Percentiles rank a stretch among this genome's conserved stretches.
Conservation (phyloP, 805 yeast species). For the Yamadazyma ubonensis region DNA sequence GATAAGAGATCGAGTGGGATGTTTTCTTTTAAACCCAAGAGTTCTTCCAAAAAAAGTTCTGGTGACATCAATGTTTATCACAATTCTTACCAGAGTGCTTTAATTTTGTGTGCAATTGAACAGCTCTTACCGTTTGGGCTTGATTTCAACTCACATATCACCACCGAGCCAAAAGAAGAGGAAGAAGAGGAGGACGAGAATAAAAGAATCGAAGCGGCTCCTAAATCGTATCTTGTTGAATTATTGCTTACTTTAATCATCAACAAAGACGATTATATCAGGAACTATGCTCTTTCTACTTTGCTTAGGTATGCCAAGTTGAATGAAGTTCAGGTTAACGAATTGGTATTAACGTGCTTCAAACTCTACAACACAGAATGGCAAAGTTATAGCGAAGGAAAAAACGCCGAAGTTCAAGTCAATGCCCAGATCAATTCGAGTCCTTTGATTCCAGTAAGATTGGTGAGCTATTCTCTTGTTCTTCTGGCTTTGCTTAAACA, state of each 20-base stretch:
- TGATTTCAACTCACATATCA: constrained; percentile 26
- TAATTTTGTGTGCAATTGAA: constrained; percentile 31
- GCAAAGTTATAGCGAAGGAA: constrained; percentile 7
- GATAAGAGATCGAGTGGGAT: constrained; percentile 8
- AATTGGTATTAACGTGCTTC: constrained; percentile 32
- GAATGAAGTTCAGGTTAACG: constrained; percentile 36
- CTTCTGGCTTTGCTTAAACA: constrained; percentile 36
- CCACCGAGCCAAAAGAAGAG: constrained; percentile 12
- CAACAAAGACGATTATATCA: constrained; percentile 32
- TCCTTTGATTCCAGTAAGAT: constrained; percentile 18
- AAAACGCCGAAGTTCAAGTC: constrained; percentile 6
- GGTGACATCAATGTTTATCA: constrained; percentile 24
- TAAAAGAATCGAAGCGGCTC: constrained; percentile 21
- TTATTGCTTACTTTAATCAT: constrained; percentile 31
- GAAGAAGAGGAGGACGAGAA: constrained; percentile 17
- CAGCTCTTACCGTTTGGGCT: constrained; percentile 36
- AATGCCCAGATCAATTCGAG: constrained; percentile 13
- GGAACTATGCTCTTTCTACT: constrained; percentile 35
- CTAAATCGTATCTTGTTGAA: constrained; percentile 27
- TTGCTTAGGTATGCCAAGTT: constrained; percentile 28
- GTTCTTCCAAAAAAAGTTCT: constrained; percentile 23
- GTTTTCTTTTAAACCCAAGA: constrained; percentile 9
- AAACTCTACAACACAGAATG: constrained; percentile 24
- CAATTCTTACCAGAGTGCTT: constrained; percentile 34
- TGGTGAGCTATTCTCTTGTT: constrained; percentile 35